A percentile compares a stretch with the other conserved stretches of the same genome.
Conservation (phyloP, 1,284 basidiomycete genomes). For the Microbotryum silenes-acaulis region DNA sequence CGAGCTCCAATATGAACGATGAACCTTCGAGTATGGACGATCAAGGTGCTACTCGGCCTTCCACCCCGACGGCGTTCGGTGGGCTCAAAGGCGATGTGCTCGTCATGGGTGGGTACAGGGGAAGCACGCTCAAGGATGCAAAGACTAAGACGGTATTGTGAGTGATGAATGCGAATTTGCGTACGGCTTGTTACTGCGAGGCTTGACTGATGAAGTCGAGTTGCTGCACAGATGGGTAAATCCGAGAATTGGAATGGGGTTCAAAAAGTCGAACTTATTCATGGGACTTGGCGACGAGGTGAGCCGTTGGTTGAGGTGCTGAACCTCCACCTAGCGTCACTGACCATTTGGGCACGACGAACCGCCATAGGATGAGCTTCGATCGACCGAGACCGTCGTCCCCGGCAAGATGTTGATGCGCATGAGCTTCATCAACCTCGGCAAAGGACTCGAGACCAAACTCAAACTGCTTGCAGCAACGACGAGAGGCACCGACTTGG, state of each 20-base stretch:
- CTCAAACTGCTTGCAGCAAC: slow-evolving; percentile 11
- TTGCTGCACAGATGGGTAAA: slow-evolving; percentile 27
- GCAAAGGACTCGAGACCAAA: slow-evolving; percentile 34
- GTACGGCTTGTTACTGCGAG: too few species aligned
- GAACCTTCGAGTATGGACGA: too few species aligned
- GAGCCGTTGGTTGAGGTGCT: slow-evolving; percentile 12
- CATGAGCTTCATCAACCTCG: slow-evolving; percentile 39
- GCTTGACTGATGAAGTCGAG: slow-evolving; percentile 14
- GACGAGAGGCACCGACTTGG: background rate
- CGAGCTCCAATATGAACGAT: too few species aligned
- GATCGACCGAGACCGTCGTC: slow-evolving; percentile 35
- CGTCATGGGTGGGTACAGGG: slow-evolving; percentile 39
- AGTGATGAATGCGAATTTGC: too few species aligned
- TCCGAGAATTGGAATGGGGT: slow-evolving; percentile 37
- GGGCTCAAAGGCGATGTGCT: slow-evolving; percentile 38
- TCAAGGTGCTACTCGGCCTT: too few species aligned
- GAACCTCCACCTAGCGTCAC: background rate
- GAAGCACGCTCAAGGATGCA: slow-evolving; percentile 37
- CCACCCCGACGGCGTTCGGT: slow-evolving; percentile 22
- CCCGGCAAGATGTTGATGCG: slow-evolving; percentile 35
- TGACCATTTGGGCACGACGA: background rate
- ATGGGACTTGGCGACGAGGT: slow-evolving; percentile 35
- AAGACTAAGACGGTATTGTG: slow-evolving; percentile 36
- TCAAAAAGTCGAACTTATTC: slow-evolving; percentile 36
- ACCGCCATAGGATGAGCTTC: slow-evolving; percentile 14